These are phyloP conservation scores for Ustilago cynodontis DNA, from an alignment of 1,284 basidiomycete species.

Conservation along the genomic window DNA sequence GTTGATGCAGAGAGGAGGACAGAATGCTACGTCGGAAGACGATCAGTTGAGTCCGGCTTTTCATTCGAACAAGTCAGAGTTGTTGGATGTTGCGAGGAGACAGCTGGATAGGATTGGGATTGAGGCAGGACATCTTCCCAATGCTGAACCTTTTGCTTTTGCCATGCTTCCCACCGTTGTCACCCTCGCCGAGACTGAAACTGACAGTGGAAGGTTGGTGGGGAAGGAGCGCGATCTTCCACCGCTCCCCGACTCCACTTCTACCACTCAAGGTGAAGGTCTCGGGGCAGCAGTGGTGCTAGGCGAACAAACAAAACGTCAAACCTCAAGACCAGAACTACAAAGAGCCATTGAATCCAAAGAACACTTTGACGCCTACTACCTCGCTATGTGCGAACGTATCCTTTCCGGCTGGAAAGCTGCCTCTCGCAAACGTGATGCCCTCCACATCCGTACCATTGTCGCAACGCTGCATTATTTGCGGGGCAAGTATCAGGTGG, in stretches of 20 bases:
- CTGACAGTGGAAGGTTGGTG: too few species aligned
- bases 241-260: conserved; percentile 20
- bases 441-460: conserved; percentile 83
- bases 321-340: conserved; percentile 74
- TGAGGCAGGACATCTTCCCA: conserved; percentile 78
- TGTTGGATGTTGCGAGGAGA: conserved; percentile 80
- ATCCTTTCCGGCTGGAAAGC: conserved; percentile 83
- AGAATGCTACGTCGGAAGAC: conserved; percentile 13
- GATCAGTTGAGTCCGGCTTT: conserved; percentile 56
- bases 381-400: conserved; percentile 76
- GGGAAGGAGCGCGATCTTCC: conserved; percentile 40
- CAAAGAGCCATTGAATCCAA: conserved; percentile 75
- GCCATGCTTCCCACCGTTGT: too few species aligned
- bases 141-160: conserved; percentile 75
- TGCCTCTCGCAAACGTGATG: conserved; percentile 83
- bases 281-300: conserved; percentile 10
- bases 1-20: conserved; percentile 70
- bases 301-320: conserved; percentile 12
- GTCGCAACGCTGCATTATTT: conserved; percentile 83
- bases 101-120: conserved; percentile 87
- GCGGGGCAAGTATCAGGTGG: conserved; percentile 26
- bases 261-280: too few species aligned
- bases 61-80: conserved; percentile 77
- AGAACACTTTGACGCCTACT: conserved; percentile 60
- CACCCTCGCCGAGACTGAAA: background rate